Percentiles rank a stretch among this genome's conserved stretches.
phyloP scores from a whole-genome alignment of 768 basidiomycete species.

The Phylloporus scabripes region DNA sequence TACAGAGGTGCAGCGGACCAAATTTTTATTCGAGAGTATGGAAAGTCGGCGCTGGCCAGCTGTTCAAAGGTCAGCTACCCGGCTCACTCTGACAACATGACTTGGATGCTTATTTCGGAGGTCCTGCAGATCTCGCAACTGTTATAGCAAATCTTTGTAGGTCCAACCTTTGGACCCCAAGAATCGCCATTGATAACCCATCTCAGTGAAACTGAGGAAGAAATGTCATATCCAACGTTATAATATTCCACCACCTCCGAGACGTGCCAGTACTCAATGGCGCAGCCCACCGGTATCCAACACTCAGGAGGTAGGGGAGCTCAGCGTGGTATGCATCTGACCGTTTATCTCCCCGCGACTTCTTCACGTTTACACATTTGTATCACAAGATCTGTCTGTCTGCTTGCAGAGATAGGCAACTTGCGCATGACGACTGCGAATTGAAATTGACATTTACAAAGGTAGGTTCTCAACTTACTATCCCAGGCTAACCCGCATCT shows the following conservation, averaged over 20 bases:
- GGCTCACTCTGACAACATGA: neutral
- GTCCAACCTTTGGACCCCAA: neutral
- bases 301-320: constrained; percentile 8
- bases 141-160: constrained; percentile 7
- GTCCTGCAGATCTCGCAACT: constrained; percentile 8
- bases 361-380: neutral
- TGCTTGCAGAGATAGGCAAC: constrained; percentile 23
- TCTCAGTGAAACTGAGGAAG: constrained; percentile 10
- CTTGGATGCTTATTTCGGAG: neutral
- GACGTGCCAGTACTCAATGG: constrained; percentile 7
- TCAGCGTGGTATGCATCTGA: constrained; percentile 14
- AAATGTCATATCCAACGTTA: neutral
- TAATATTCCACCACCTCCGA: neutral
- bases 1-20: constrained; percentile 11
- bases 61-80: constrained; percentile 11
- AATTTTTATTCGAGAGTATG: constrained; percentile 16
- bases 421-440: constrained; percentile 19
- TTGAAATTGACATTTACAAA: constrained; percentile 21
- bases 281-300: constrained; percentile 3
- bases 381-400: constrained; percentile 21
- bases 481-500: neutral
- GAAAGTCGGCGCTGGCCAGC: constrained; percentile 8
- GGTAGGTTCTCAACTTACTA: constrained; percentile 6
- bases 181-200: neutral
- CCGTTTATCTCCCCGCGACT: neutral